These are phyloP conservation scores for Trichoderma arundinaceum DNA, from an alignment of 2,329 filamentous ascomycete genomes.

Conservation along the genomic window DNA sequence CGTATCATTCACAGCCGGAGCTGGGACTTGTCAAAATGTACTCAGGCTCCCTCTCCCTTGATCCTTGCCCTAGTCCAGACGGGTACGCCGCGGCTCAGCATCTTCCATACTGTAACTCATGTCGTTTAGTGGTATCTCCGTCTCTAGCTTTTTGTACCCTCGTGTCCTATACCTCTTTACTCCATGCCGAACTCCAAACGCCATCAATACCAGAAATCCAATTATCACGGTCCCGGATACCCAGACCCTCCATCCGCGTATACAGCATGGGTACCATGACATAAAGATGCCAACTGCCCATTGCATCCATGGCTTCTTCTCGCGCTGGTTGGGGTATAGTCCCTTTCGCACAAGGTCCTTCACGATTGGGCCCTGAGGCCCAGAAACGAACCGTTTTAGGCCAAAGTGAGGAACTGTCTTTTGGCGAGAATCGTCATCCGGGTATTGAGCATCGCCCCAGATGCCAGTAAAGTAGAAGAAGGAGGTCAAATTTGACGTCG, in stretches of 20 bases:
- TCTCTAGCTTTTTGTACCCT: slow-evolving; percentile 20
- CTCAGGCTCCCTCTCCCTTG: neutral
- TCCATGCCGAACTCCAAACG: neutral
- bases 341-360: slow-evolving; percentile 13
- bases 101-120: neutral
- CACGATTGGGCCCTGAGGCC: neutral
- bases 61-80: neutral
- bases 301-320: slow-evolving; percentile 9
- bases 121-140: slow-evolving; percentile 5
- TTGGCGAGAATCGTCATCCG: neutral
- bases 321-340: neutral
- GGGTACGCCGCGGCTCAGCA: neutral
- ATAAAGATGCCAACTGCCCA: slow-evolving; percentile 16
- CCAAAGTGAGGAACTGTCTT: slow-evolving; percentile 13
- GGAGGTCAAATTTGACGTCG: slow-evolving; percentile 2
- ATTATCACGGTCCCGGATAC: neutral
- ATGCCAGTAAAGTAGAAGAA: slow-evolving; percentile 22
- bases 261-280: slow-evolving; percentile 13
- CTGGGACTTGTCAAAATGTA: neutral
- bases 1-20: too few relatives aligned
- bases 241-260: slow-evolving; percentile 7
- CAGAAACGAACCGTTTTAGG: neutral
- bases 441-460: slow-evolving; percentile 15
- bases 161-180: slow-evolving; percentile 8
- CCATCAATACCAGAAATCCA: neutral